Conservation (phyloP, 148 eudicot species). For the Cornus controversa region DNA sequence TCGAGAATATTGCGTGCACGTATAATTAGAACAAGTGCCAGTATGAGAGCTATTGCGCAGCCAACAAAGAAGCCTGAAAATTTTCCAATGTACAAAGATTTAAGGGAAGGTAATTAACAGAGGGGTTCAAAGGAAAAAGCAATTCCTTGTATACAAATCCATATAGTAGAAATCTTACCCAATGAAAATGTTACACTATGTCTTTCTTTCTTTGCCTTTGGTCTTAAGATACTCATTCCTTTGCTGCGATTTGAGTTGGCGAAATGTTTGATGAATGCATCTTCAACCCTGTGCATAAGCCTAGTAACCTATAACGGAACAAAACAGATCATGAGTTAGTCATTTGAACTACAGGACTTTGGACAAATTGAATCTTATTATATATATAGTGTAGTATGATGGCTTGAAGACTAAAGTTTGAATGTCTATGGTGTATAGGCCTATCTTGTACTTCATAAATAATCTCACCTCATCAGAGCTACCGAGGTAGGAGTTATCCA, state of each 20-base stretch:
- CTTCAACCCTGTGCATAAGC: constrained; percentile 32
- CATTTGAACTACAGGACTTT: neutral
- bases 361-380: neutral
- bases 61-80: constrained; percentile 32
- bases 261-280: constrained; percentile 16
- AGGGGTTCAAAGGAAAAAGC: neutral
- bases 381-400: too few relatives aligned
- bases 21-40: constrained; percentile 15
- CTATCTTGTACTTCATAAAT: too few relatives aligned
- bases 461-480: constrained; percentile 18
- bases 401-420: too few relatives aligned
- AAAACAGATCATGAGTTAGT: neutral
- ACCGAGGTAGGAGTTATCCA: constrained; percentile 20
- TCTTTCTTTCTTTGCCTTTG: constrained; percentile 9
- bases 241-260: constrained; percentile 6
- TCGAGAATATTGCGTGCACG: neutral
- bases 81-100: neutral
- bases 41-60: constrained; percentile 23
- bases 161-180: neutral
- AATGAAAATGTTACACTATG: constrained; percentile 4
- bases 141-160: neutral
- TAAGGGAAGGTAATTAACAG: neutral
- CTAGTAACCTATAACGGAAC: constrained; percentile 17
- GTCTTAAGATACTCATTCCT: constrained; percentile 6
- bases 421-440: too few relatives aligned